Base-by-base conservation (phyloP, 352 stramenopile species). In the Phytopythium boreale region DNA sequence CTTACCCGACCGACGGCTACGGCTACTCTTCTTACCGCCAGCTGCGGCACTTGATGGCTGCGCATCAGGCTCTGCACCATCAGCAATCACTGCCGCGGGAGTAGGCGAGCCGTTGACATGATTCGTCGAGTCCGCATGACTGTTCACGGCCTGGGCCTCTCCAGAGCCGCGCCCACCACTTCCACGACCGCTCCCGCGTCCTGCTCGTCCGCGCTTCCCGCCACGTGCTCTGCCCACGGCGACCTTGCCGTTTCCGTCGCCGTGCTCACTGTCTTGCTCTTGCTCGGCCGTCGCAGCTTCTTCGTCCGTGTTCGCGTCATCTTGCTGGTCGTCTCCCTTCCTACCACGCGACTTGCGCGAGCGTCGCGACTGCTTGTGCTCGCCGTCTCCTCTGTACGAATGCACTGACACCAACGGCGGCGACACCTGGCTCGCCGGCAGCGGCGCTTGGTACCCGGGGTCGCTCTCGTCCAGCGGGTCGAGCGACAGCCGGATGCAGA, bases 401-500 rank as follows among this genome's bases (percentile, higher is more conserved):
- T 74, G 71, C 26, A 77, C 78, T n/a, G 81, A 67, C 44, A 69
- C 65, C 26, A 72, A 72, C 8, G 63, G 68, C 39, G 66, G 60
- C 15, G 76, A 71, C 34, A 90, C 81, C 49, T 87, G 76, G 37
- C 85, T 79, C 15, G 69, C 62, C 8, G 85, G 77, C 27, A 95
- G 84, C 37, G 85, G 87, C 58, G 75, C 84, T 63, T 93, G 85
- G 64, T 94, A 94, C 5, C 83, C 84, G 9, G 79, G 70, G 34
- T 92, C 71, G 5, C 72, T 68, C 51, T 64, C 74, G 59, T 92
- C 73, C 68, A 94, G 51, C 52, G 72, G 56, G 27, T 93, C 79
- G 49, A 93, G 72, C 31, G 85, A 91, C 36, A 95, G 61, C 55
- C 84, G 67, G 60, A 95, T 91, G 34, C 74, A 82, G 61, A 95